Evolutionary conservation across 371 early-diverging fungal species (phyloP).

Genomic region (Mortierella sp.): DNA sequence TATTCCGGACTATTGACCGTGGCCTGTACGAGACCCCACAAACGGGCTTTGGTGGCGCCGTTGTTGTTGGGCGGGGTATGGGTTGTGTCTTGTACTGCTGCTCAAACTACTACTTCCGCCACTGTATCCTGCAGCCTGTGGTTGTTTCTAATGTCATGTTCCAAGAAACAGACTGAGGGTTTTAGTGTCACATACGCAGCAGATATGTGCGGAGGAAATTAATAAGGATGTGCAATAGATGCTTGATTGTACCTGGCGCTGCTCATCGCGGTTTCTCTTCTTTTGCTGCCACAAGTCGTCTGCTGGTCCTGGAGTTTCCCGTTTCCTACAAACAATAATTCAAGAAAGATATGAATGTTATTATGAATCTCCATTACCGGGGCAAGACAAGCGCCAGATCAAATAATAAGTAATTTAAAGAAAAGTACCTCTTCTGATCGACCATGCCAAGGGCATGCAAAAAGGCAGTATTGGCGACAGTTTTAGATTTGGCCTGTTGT

Average conservation of each 20-base stretch:
- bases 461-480: conserved; percentile 33
- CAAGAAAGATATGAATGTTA: background rate
- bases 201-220: conserved; percentile 17
- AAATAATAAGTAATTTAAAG: background rate
- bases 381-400: background rate
- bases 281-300: conserved; percentile 22
- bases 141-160: background rate
- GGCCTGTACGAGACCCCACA: conserved; percentile 22
- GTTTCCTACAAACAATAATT: conserved; percentile 3
- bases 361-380: background rate
- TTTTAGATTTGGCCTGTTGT: conserved; percentile 26
- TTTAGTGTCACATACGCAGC: background rate
- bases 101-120: background rate
- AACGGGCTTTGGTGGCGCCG: conserved; percentile 22
- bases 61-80: conserved; percentile 16
- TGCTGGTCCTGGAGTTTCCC: conserved; percentile 15
- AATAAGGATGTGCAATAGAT: background rate
- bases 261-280: conserved; percentile 18
- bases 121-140: background rate
- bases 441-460: conserved; percentile 34
- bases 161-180: background rate
- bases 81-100: conserved; percentile 14
- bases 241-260: background rate
- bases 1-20: background rate
- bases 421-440: conserved; percentile 18